These are phyloP conservation scores for Tagetes patula DNA, from an alignment of 129 eudicot species.

Conservation along the genomic window DNA sequence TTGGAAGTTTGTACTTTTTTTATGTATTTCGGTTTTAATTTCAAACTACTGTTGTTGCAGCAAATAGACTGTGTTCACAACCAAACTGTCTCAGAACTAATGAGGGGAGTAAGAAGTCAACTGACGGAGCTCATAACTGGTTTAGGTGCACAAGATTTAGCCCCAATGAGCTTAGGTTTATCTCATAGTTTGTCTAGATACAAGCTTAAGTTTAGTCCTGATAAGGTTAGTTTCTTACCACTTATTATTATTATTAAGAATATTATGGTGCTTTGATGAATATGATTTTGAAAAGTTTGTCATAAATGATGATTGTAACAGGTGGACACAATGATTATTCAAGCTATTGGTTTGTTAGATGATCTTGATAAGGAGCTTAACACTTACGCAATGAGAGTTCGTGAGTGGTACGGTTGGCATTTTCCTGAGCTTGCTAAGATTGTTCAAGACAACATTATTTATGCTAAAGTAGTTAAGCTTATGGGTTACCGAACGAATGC, in stretches of 20 bases:
- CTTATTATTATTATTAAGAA: background rate
- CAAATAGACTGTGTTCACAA: constrained; percentile 91
- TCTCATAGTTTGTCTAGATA: constrained; percentile 93
- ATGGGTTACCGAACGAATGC: constrained; percentile 92
- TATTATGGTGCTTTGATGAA: background rate
- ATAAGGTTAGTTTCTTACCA: constrained; percentile 52
- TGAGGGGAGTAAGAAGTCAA: constrained; percentile 94
- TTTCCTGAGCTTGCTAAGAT: constrained; percentile 94
- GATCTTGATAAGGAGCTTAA: constrained; percentile 98
- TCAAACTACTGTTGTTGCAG: constrained; percentile 37
- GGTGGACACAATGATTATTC: constrained; percentile 99
- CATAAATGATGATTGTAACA: constrained; percentile 5
- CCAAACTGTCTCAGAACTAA: constrained; percentile 81
- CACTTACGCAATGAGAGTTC: constrained; percentile 96
- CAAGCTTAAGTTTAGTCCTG: constrained; percentile 93
- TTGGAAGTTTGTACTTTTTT: background rate
- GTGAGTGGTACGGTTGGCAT: constrained; percentile 99
- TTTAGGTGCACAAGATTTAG: constrained; percentile 83
- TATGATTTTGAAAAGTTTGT: constrained; percentile 4
- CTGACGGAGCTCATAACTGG: constrained; percentile 87
- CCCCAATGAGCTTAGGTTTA: constrained; percentile 98
- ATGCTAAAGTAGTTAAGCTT: constrained; percentile 78
- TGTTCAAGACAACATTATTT: constrained; percentile 73
- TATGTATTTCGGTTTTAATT: background rate
- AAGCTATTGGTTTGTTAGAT: constrained; percentile 95